Evolutionary conservation across 1,284 basidiomycete species (phyloP).

Genomic region (Trichosporon sp.): DNA sequence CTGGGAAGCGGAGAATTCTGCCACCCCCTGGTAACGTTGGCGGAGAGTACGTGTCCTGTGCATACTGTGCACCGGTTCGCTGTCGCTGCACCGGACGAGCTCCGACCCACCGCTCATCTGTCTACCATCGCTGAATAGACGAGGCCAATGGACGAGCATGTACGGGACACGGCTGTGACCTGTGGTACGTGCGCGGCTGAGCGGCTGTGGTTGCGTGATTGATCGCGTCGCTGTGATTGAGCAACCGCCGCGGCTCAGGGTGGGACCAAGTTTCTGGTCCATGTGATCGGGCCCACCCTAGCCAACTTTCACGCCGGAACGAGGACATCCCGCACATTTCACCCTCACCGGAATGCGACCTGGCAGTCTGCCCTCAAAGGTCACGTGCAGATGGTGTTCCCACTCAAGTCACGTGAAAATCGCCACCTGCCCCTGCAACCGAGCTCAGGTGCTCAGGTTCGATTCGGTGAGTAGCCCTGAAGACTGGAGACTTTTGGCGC

Average conservation of each 20-base stretch:
- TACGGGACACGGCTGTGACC: background rate
- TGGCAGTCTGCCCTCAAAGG: too few species aligned
- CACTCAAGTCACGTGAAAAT: too few species aligned
- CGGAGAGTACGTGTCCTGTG: background rate
- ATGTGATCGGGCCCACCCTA: background rate
- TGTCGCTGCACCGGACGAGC: background rate
- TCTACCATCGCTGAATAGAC: background rate
- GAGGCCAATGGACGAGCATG: background rate
- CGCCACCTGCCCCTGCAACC: too few species aligned
- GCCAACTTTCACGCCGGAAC: background rate
- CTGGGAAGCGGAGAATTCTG: background rate
- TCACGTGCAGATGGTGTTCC: too few species aligned
- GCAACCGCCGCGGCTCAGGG: background rate
- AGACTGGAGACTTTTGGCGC: background rate
- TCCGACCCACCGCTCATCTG: background rate
- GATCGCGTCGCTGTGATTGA: background rate
- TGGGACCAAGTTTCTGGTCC: background rate
- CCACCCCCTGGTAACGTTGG: background rate
- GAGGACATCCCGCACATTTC: background rate
- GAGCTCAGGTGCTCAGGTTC: background rate
- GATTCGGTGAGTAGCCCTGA: background rate
- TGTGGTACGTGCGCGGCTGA: background rate
- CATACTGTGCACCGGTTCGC: background rate
- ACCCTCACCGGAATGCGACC: background rate
- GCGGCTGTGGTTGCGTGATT: background rate